phyloP scores from a whole-genome alignment of 106 monocot genomes.

The Dioscorea alata region DNA sequence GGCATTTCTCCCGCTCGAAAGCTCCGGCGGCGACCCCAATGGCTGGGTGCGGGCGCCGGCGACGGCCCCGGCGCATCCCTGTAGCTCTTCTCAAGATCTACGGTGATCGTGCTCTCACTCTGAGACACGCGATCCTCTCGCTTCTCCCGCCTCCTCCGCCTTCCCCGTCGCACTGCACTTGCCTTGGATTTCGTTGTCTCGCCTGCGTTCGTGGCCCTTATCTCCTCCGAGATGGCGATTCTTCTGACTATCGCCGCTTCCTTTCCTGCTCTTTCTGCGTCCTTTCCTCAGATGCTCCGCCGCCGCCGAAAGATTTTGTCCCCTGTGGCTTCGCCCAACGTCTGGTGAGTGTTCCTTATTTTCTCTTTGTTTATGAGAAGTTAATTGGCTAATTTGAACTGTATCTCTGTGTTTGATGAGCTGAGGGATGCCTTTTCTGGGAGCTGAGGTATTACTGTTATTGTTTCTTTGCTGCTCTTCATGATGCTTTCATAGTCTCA shows the following conservation, averaged over 20 bases:
- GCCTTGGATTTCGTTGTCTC: neutral
- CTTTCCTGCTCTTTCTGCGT: neutral
- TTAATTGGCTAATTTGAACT: too few species aligned
- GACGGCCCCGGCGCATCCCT: neutral
- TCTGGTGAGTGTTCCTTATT: too few species aligned
- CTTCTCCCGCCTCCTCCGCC: neutral
- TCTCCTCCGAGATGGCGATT: too few species aligned
- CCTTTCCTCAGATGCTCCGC: too few species aligned
- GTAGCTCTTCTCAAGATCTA: neutral
- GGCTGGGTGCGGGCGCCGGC: neutral
- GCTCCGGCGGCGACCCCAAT: too few species aligned
- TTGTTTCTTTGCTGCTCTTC: too few species aligned
- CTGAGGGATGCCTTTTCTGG: neutral
- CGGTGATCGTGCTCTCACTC: neutral
- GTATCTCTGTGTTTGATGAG: too few species aligned
- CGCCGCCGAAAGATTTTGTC: neutral
- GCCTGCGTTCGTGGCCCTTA: neutral
- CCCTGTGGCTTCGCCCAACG: too few species aligned
- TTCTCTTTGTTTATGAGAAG: too few species aligned
- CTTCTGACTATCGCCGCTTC: neutral
- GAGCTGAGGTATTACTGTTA: too few species aligned
- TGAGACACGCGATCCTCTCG: neutral
- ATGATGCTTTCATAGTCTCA: too few species aligned
- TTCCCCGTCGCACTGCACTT: neutral
- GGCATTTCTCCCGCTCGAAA: too few species aligned